A percentile compares a stretch with the other conserved stretches of the same genome.
phyloP scores from a whole-genome alignment of 2,329 filamentous ascomycete species.

The Ramichloridium luteum region DNA sequence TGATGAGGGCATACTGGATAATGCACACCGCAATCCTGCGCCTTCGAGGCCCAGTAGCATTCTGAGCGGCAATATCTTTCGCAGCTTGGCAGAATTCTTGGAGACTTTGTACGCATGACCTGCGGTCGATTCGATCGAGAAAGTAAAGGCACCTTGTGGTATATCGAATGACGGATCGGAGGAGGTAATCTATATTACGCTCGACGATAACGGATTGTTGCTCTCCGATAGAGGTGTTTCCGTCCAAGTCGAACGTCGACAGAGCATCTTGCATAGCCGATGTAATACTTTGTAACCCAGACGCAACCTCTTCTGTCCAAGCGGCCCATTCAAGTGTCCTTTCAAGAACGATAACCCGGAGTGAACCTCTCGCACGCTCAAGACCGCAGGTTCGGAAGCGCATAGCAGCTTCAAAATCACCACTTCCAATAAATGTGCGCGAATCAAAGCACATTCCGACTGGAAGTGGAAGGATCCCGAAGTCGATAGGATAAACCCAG shows the following conservation, averaged over 20 bases:
- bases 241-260: conserved; percentile 4
- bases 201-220: neutral
- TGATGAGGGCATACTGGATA: conserved; percentile 18
- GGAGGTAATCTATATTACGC: conserved; percentile 18
- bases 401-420: conserved; percentile 38
- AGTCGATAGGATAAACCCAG: conserved; percentile 40
- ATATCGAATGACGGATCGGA: conserved; percentile 40
- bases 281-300: conserved; percentile 31
- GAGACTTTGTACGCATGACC: conserved; percentile 33
- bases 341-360: conserved; percentile 24
- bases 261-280: conserved; percentile 20
- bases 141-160: conserved; percentile 39
- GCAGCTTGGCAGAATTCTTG: conserved; percentile 29
- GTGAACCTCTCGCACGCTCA: conserved; percentile 30
- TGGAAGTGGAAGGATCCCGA: conserved; percentile 39
- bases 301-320: conserved; percentile 45
- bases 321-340: conserved; percentile 33
- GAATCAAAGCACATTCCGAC: conserved; percentile 44
- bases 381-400: conserved; percentile 30
- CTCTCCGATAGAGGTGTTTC: neutral
- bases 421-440: conserved; percentile 46
- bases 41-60: too few relatives aligned
- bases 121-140: conserved; percentile 42
- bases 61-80: too few relatives aligned
- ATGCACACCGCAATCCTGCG: too few relatives aligned